Base-by-base conservation (phyloP, 306 rosid species). In the Dalbergia oliveri region DNA sequence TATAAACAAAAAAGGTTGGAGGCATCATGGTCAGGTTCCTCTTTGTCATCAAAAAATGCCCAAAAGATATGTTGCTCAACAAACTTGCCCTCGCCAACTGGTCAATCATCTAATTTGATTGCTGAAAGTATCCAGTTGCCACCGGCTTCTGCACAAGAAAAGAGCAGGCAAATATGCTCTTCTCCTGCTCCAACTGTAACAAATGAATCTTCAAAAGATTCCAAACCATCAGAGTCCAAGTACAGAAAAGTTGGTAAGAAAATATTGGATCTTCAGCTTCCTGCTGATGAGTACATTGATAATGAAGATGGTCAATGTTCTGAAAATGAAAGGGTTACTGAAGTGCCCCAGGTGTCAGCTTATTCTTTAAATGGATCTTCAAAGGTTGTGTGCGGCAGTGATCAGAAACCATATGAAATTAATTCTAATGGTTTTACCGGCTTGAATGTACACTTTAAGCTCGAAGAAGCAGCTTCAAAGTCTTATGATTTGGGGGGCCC, bases 221-320 rank as follows among this genome's bases (percentile, higher is more conserved):
- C 44, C 44, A 74, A 75, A 65, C 69, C 53, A 31, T 77, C 66
- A 6, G 89, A 85, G 69, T 83, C 84, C 80, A 84, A 81, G 56
- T 76, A 71, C 87, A 84, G 82, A 85, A 89, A 83, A 84, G 43
- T 85, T 75, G 89, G 89, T 45, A 95, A 86, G 65, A 89, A 88
- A 64, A 14, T 83, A 58, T 81, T 92, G 86, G 97, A 95, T 91
- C 98, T 95, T 63, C 86, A 88, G 83, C 96, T 93, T 84, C 92
- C 96, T 33, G 93, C 92, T 76, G 88, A 90, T 72, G 92, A 76
- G 67, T 89, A 89, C 86, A 84, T 87, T 77, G 89, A 86, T 73
- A 76, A 81, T 63, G 91, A 87, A 70, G 86, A 54, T 2, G 60
- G 73, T 62, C 88, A 83, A 69, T 45, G 54, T n/a, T 69, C 77